Base-by-base conservation (phyloP, 768 basidiomycete species). In the Boletus fagicola region DNA sequence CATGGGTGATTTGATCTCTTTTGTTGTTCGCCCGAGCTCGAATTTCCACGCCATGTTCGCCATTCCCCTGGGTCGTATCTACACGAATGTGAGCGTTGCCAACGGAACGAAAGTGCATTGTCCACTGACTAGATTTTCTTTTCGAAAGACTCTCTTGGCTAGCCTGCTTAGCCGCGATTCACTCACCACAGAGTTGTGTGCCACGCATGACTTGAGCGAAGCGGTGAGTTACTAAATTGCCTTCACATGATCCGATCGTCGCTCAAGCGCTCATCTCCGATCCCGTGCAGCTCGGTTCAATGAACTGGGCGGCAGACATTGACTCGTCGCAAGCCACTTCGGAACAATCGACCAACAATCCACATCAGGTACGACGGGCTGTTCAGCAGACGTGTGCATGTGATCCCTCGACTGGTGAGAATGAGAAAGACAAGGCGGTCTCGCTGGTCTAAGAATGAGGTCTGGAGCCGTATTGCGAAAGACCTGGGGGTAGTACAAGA, bases 41-140 rank as follows among this genome's bases (percentile, higher is more conserved):
- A 74, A 69, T 36, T 45, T 75, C 2, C 77, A 72, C 39, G 63
- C 68, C 24, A 71, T 78, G 65, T 78, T 80, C 46, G 68, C 72
- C 4, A 65, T 77, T 11, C 73, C 77, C 0, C 63, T 78, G 24
- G 75, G 77, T 24, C 74, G 77, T 18, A 77, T 81, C 54, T 68
- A 75, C 56, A 79, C 78, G 5, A 81, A 81, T 53, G 80, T 81
- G 53, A 65, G 78, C 7, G 7, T n/a, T 10, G 38, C n/a, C 18
- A 8, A n/a, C 6, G 55, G 1, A 18, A n/a, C 11, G 45, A 46
- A 6, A 3, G 11, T 38, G 6, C 12, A 5, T 22, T 10, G 22
- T 24, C 13, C 10, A 24, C 16, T 12, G 2, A 24, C 8, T n/a
- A 30, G n/a, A 31, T 11, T 26, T 20, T 31, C 26, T 1, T 22